A percentile compares a stretch with the other conserved stretches of the same genome.
Evolutionary conservation across 192 early-diverging fungal genomes (phyloP).

Genomic region (Umbelopsis vinacea): DNA sequence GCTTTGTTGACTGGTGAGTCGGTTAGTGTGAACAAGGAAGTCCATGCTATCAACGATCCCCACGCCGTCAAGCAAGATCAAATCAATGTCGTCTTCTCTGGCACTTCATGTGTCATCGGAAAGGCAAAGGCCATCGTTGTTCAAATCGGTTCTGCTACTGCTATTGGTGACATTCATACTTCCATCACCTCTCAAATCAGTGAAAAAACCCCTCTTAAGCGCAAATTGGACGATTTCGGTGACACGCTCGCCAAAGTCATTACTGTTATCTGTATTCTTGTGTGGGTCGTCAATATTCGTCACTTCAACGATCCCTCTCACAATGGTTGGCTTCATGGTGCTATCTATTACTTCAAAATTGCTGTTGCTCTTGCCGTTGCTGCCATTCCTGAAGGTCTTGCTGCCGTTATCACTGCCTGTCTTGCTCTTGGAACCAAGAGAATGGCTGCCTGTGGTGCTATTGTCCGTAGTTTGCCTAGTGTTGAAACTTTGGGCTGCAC

Average conservation of each 20-base stretch:
- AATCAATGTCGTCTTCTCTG: constrained; percentile 96
- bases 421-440: constrained; percentile 96
- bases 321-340: constrained; percentile 93
- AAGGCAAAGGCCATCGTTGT: constrained; percentile 90
- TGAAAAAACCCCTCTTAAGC: constrained; percentile 96
- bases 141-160: constrained; percentile 84
- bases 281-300: constrained; percentile 97
- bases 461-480: constrained; percentile 88
- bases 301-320: constrained; percentile 92
- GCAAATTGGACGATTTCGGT: constrained; percentile 96
- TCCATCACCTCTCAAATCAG: constrained; percentile 83
- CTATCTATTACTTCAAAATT: constrained; percentile 99
- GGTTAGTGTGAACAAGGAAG: constrained; percentile 86
- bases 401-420: constrained; percentile 98
- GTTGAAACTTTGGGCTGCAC: constrained; percentile 99
- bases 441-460: constrained; percentile 96
- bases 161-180: constrained; percentile 92
- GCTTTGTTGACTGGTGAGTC: constrained; percentile 96
- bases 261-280: constrained; percentile 89
- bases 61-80: constrained; percentile 95
- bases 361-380: constrained; percentile 98
- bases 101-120: constrained; percentile 92
- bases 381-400: constrained; percentile 98
- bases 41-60: constrained; percentile 61
- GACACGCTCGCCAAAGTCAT: constrained; percentile 84